Conservation (phyloP, 441 rosid genomes). For the Lepidium campestre region DNA sequence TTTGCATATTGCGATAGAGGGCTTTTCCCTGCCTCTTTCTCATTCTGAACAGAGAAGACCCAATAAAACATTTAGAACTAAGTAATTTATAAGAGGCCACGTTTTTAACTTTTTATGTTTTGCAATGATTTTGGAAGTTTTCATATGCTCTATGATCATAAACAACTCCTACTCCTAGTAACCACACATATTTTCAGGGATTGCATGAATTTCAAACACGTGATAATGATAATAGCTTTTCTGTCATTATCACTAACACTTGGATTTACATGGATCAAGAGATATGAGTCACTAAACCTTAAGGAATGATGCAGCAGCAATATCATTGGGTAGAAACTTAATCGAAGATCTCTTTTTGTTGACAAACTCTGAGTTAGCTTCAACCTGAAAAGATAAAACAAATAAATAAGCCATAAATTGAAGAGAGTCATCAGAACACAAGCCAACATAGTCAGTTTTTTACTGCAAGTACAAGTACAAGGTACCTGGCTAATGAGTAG, state of each 20-base stretch:
- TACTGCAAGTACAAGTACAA: not conserved
- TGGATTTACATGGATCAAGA: not conserved
- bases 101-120: not conserved
- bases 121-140: not conserved
- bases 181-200: not conserved
- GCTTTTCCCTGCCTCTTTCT: constrained; percentile 55
- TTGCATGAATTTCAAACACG: not conserved
- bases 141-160: not conserved
- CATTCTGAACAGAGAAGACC: constrained; percentile 40
- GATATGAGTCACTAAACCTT: constrained; percentile 42
- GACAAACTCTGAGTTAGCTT: constrained; percentile 55
- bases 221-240: not conserved
- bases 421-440: not conserved
- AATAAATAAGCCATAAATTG: not conserved
- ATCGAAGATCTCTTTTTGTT: constrained; percentile 53
- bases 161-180: not conserved
- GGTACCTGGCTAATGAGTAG: constrained; percentile 75
- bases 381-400: constrained; percentile 40
- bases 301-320: constrained; percentile 57
- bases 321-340: constrained; percentile 67
- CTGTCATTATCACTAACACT: not conserved
- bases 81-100: not conserved
- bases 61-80: not conserved
- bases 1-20: constrained; percentile 60
- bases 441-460: not conserved